phyloP scores from a whole-genome alignment of 2,329 filamentous ascomycete genomes.

The Gaeumannomyces tritici region DNA sequence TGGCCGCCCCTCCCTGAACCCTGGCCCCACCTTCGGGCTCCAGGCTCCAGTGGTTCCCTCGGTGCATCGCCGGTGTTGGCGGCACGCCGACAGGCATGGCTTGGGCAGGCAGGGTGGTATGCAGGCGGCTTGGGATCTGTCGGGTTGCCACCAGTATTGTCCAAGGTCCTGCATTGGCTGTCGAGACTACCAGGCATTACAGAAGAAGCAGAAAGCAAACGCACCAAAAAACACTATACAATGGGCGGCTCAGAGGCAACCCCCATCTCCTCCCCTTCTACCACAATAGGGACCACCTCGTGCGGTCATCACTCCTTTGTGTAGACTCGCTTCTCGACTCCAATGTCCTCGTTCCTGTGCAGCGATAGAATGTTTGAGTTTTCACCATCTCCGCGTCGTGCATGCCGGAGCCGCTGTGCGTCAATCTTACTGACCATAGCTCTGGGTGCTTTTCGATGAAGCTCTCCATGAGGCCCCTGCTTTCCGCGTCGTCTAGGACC shows the following conservation, averaged over 20 bases:
- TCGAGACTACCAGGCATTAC: too few relatives aligned
- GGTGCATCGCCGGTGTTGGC: not conserved
- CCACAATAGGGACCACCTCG: not conserved
- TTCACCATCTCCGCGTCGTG: not conserved
- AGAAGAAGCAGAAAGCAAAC: not conserved
- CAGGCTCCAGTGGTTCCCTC: not conserved
- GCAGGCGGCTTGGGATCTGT: too few relatives aligned
- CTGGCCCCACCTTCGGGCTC: not conserved
- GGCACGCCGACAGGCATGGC: not conserved
- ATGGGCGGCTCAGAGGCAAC: too few relatives aligned
- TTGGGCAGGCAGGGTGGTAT: not conserved
- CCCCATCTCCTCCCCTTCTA: too few relatives aligned
- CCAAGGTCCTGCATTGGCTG: too few relatives aligned
- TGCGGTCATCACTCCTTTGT: slow-evolving; percentile 20
- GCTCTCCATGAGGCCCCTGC: slow-evolving; percentile 57
- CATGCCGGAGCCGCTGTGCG: not conserved
- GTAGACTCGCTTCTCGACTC: slow-evolving; percentile 32
- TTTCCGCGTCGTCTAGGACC: slow-evolving; percentile 57
- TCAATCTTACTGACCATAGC: slow-evolving; percentile 47
- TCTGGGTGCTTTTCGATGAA: slow-evolving; percentile 66
- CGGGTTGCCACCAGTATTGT: too few relatives aligned
- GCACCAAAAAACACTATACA: too few relatives aligned
- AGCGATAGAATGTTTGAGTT: not conserved
- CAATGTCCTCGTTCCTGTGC: slow-evolving; percentile 49
- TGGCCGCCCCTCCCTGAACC: not conserved